Percentiles rank a stretch among this genome's conserved stretches.
Evolutionary conservation across 495 filamentous ascomycete genomes (phyloP).

Genomic region (Penicillium cataractarum): DNA sequence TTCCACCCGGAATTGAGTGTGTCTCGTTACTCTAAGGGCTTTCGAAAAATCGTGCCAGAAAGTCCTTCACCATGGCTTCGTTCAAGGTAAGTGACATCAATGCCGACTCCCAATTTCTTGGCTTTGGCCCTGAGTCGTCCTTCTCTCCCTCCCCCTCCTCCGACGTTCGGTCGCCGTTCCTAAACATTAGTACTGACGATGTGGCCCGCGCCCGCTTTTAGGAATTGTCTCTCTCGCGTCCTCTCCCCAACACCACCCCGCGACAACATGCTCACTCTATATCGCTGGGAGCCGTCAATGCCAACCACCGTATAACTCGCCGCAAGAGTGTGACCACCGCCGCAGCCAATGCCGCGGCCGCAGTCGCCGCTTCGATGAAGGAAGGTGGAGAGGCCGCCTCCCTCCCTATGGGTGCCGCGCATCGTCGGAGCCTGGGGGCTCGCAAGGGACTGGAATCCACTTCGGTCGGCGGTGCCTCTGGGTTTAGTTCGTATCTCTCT

Average conservation of each 20-base stretch:
- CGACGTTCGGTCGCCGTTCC: neutral
- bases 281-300: constrained; percentile 76
- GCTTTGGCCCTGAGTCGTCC: neutral
- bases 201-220: constrained; percentile 27
- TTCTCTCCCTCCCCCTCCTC: neutral
- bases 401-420: constrained; percentile 38
- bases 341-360: constrained; percentile 72
- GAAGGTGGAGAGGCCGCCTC: constrained; percentile 53
- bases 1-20: constrained; percentile 33
- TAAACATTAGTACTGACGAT: constrained; percentile 23
- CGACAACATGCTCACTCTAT: constrained; percentile 84
- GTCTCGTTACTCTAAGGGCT: constrained; percentile 30
- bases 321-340: constrained; percentile 90
- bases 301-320: constrained; percentile 83
- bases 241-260: constrained; percentile 53
- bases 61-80: constrained; percentile 46
- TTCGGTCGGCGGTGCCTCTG: constrained; percentile 42
- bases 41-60: constrained; percentile 42
- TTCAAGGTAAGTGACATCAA: constrained; percentile 43
- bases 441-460: constrained; percentile 52
- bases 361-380: constrained; percentile 74
- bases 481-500: constrained; percentile 47
- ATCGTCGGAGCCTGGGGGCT: constrained; percentile 51
- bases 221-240: constrained; percentile 53
- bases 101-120: neutral